Conservation (phyloP, 139 green algal species). For the Micromonas commoda region DNA sequence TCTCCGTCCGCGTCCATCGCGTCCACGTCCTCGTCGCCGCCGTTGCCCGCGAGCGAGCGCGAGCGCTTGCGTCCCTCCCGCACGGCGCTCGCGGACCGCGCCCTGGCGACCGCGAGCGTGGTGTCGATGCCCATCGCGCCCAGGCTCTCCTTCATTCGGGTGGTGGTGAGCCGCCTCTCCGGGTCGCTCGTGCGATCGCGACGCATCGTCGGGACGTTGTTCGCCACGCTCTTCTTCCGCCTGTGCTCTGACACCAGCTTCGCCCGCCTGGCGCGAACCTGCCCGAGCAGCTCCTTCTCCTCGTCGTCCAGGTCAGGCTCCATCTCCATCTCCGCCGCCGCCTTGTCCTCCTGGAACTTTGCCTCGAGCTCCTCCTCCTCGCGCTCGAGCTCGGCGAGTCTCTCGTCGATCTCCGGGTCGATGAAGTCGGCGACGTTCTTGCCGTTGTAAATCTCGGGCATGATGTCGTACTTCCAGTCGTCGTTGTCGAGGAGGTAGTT, state of each 20-base stretch:
- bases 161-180: constrained; percentile 36
- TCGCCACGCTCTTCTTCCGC: constrained; percentile 49
- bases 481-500: constrained; percentile 73
- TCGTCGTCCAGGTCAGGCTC: constrained; percentile 27
- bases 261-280: constrained; percentile 67
- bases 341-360: constrained; percentile 49
- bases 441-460: constrained; percentile 93
- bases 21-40: constrained; percentile 50
- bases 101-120: constrained; percentile 57
- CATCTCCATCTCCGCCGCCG: constrained; percentile 45
- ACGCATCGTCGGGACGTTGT: constrained; percentile 61
- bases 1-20: constrained; percentile 38
- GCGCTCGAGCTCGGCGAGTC: constrained; percentile 84
- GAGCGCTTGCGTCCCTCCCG: constrained; percentile 62
- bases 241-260: constrained; percentile 64
- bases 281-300: constrained; percentile 39
- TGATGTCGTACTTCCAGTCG: constrained; percentile 89
- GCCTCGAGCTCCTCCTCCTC: constrained; percentile 67
- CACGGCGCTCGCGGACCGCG: constrained; percentile 46
- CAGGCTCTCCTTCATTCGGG: constrained; percentile 53
- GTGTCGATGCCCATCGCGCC: constrained; percentile 80
- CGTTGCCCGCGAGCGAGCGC: constrained; percentile 32
- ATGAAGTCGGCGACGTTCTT: constrained; percentile 97
- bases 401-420: constrained; percentile 92
- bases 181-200: constrained; percentile 54